Evolutionary conservation across 2,329 filamentous ascomycete species (phyloP), one percentile per base, ranked within the genome.

Genomic region (Daldinia eschscholtzii): DNA sequence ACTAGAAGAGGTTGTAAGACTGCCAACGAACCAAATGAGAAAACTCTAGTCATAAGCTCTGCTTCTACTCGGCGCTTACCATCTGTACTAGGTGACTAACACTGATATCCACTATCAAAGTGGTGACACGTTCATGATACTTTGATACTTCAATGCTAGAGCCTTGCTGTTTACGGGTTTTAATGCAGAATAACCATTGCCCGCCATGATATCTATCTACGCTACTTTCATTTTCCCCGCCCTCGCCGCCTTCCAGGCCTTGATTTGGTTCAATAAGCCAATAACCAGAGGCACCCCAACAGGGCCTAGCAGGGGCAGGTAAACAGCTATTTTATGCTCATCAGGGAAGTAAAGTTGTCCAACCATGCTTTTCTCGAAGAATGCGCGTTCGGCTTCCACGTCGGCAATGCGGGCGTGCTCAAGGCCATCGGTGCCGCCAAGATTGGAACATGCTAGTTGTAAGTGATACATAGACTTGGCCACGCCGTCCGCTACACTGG

Each of bases 331-430:
- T 81, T 98, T 99, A 80, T 99, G 96, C 82, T 99, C 96, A 77
- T 99, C 96, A 0, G 96, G 96, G 80, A 99, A 99, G 80, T 98
- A 99, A 1, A 98, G 91, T 82, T 98, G 96, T 0, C 94, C 96
- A 12, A 99, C 96, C 96, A 99, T 99, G 77, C 93, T 97, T 81
- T 97, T 97, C 81, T 99, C 96, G 74, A 99, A 99, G 81, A 99
- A 99, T 0, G 95, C 95, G 68, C 92, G 90, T 79, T 99, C 96
- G 0, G 94, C 95, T 77, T 97, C 93, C 2, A 89, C 87, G 80
- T 98, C 94, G 5, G 96, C 96, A 53, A 93, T 89, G 9, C 93
- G 88, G 0, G 95, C 95, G 78, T 95, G 90, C 70, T 91, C 87
- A 42, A 99, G 83, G 0, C 94, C 94, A 30, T 90, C 86, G 0